These are phyloP conservation scores for Hypholoma fasciculare DNA, from an alignment of 768 basidiomycete species.

Conservation along the genomic window DNA sequence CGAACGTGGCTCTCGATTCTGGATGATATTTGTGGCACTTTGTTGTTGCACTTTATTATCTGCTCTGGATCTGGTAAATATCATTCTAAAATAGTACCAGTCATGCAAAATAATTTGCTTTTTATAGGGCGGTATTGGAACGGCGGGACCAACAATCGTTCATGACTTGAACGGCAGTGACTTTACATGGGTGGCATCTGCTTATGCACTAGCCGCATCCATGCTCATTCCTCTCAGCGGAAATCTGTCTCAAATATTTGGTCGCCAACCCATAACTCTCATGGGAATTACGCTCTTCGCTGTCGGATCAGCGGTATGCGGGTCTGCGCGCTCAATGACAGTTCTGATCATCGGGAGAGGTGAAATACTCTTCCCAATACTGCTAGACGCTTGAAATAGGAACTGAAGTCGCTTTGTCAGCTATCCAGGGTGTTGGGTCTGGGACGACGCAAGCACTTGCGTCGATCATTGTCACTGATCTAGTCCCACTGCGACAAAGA, in stretches of 20 bases:
- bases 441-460: conserved; percentile 37
- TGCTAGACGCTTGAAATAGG: neutral
- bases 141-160: conserved; percentile 43
- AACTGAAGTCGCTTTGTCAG: conserved; percentile 16
- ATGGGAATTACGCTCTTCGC: conserved; percentile 33
- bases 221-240: conserved; percentile 41
- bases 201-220: conserved; percentile 42
- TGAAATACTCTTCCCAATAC: neutral
- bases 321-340: conserved; percentile 38
- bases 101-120: neutral
- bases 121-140: conserved; percentile 19
- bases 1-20: conserved; percentile 8
- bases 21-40: conserved; percentile 13
- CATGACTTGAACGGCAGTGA: conserved; percentile 33
- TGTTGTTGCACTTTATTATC: conserved; percentile 12
- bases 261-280: conserved; percentile 33
- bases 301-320: conserved; percentile 43
- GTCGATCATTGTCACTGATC: conserved; percentile 44
- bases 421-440: conserved; percentile 39
- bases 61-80: conserved; percentile 17
- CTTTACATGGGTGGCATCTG: conserved; percentile 46
- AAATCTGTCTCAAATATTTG: conserved; percentile 39
- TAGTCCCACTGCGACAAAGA: conserved; percentile 46
- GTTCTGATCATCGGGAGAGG: conserved; percentile 42
- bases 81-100: neutral